Base-by-base conservation (phyloP, 2,329 filamentous ascomycete species). In the Fusarium pseudoanthophilum region DNA sequence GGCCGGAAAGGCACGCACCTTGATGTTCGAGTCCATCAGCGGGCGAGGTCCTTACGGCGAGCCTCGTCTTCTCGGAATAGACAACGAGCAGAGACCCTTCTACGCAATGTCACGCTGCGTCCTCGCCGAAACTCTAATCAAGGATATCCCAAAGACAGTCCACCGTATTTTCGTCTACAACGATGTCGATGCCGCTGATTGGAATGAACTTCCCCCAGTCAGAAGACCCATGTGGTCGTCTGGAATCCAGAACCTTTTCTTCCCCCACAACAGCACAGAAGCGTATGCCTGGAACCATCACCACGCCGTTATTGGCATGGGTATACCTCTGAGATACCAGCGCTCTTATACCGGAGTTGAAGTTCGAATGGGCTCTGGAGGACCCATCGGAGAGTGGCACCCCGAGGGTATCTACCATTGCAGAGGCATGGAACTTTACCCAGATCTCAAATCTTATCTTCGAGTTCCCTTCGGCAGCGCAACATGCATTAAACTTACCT, bases 341-440 rank as follows among this genome's bases (percentile, higher is more conserved):
- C 21, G 32, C 21, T n/a, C 43, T n/a, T 24, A 34, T 18, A 55
- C 57, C 4, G 42, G 51, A 30, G 21, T 76, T 18, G 46, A 49
- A 30, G 16, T 75, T 30, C 63, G 36, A 5, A 26, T 75, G 18
- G 71, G 68, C 2, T 20, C 55, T 14, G 73, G 74, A 4, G 73
- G 74, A 2, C 42, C 40, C 4, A 43, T 45, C 4, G 20, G 16
- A 9, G 64, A 67, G 26, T 76, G 51, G 53, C 49, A 49, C 11
- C 15, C 15, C 20, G 40, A 55, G 15, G 43, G 45, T 21, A 45
- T 67, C 32, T 58, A 58, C 21, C 40, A 24, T 16, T 73, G 70
- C 21, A n/a, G 15, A 42, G 42, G 20, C 28, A 55, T 74, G 20
- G 43, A 57, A 5, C 46, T 48, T 21, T 67, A 56, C 24, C 21